Base-by-base conservation (phyloP, 176 grass and related monocot genomes). In the Hsuehochloa calcarea region DNA sequence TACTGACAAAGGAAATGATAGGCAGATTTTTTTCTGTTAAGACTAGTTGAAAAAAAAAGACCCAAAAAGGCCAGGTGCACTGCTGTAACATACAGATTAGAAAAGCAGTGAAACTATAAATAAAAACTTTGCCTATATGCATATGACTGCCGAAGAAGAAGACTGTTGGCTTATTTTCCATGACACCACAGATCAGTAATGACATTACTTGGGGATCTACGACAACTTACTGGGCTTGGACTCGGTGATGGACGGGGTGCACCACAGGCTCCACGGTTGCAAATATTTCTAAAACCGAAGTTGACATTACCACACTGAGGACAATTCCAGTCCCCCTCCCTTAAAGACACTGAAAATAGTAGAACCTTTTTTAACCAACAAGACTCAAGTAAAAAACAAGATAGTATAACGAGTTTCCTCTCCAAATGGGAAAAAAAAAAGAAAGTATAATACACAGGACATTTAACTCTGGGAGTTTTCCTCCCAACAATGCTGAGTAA, bases 221-320 rank as follows among this genome's bases (percentile, higher is more conserved):
- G 62, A 86, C 75, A 85, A 85, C 86, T 92, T 89, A 98, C 96
- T 74, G 87, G 96, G 88, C 96, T 93, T 72, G 88, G 91, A 88
- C 96, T 95, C 85, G 87, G 76, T 80, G 96, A 93, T 19, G 96
- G 96, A 65, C 96, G 89, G 63, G 91, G 68, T 58, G 93, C 91
- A 77, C 96, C 91, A 73, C 93, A 98, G 39, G 89, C 83, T 85
- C 96, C 93, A 85, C 91, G 93, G 86, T 98, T 98, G 87, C 93
- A 98, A 80, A 90, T 83, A 83, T 89, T 90, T 92, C 93, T 98
- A 90, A 98, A 98, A 88, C 96, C 93, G 93, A 98, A 98, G 91
- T 98, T 98, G 81, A 95, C 87, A 88, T 98, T 98, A 88, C 96
- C 96, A 81, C 96, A 98, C 85, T 95, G 84, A 80, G 80, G 75